Evolutionary conservation across 164 flowering plant species (phyloP), one percentile per base, ranked within the genome.

Genomic region (Amborella trichopoda): DNA sequence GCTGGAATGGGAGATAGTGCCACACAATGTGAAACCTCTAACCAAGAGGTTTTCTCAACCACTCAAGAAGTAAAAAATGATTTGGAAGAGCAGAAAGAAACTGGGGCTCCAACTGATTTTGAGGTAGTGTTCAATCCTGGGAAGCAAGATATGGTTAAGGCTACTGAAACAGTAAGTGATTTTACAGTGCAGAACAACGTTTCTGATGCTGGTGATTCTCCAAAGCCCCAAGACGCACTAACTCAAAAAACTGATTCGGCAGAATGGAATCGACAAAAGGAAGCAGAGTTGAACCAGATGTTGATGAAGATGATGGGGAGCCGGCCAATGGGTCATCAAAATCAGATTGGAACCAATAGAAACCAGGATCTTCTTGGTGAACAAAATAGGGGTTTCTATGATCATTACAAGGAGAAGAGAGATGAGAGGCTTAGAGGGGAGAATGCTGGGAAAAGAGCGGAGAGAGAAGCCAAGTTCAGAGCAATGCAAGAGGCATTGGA

Each of bases 241-340:
- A 71, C 63, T 34, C 68, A 58, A 27, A 46, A 59, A 43, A 36
- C 58, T 16, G 56, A 61, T 42, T 64, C 87, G 21, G 75, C 59
- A 13, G 91, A 84, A 59, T 82, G 95, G 93, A 82, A 43, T 55
- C 77, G 58, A 51, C 73, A 68, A 54, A 89, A 78, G 65, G 86
- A 80, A 71, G 83, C 67, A 23, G 97, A 89, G 53, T 64, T 89
- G 58, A 73, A 76, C 32, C 76, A 74, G 51, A 67, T 80, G 79
- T 57, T 84, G 49, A 62, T 51, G 63, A 68, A 77, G 62, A 72
- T 83, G 77, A 67, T 70, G 61, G 80, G 69, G 56, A 67, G 32
- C 27, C 74, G 79, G 52, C 74, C 77, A 45, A 64, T 39, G 26
- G 70, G 50, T 42, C 11, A 49, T 24, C 64, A 28, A 22, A 64